Evolutionary conservation across 2,329 filamentous ascomycete genomes (phyloP), one percentile per base, ranked within the genome.

Genomic region (Colletotrichum siamense): DNA sequence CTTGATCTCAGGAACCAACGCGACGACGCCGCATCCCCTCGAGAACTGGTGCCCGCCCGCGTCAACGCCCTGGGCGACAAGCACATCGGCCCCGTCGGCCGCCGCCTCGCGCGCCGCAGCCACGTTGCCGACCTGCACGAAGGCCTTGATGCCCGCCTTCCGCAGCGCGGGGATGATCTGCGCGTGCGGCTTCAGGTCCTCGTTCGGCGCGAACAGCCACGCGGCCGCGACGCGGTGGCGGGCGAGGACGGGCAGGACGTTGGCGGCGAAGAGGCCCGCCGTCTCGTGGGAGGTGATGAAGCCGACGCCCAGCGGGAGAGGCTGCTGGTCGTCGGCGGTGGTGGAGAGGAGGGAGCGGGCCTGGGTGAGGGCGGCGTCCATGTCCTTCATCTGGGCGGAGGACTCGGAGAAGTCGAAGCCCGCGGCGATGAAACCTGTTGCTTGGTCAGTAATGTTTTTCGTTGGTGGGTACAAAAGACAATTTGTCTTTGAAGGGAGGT

Each of bases 191-290:
- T 86, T 83, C 24, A 85, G 81, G 18, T 87, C 81, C 7, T 86
- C 84, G 36, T 86, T 83, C 3, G 92, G 91, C 4, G 92, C 93
- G 80, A 94, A 94, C 63, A 95, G 87, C 93, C 93, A 95, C 10
- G 93, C 86, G 1, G 91, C 92, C 4, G 88, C 89, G 3, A 92
- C 92, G 0, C 83, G 83, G 81, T 92, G 89, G 76, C 86, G 84
- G 28, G 81, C 80, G 22, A 95, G 84, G 15, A 93, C 78, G 2
- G 89, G 88, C 3, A 91, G 81, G 3, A 86, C 85, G n/a, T 86
- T 88, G 71, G 82, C 76, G 30, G 79, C 75, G 78, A 90, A 90
- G 67, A 83, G 78, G 1, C 75, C n/a, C 3, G 85, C 79, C 28
- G 85, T 85, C 26, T 84, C 82, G 68, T 88, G 83, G 72, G 91